These are phyloP conservation scores for Fomitopsis pinicola DNA, from an alignment of 1,284 basidiomycete genomes.

Conservation along the genomic window DNA sequence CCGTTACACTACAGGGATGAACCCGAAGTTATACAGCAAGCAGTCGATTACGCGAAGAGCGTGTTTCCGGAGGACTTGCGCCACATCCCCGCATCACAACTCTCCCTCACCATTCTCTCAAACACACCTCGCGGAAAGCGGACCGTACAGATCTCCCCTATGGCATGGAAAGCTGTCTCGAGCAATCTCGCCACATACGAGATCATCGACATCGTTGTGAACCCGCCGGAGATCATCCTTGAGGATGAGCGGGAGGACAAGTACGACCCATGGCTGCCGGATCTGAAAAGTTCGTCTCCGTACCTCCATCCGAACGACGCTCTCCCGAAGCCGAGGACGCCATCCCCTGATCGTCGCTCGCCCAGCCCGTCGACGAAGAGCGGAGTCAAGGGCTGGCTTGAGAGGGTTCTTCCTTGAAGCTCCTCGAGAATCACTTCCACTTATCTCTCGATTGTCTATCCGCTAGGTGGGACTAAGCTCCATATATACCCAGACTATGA, in stretches of 20 bases:
- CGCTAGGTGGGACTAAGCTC: too few species aligned
- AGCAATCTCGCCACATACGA: conserved; percentile 45
- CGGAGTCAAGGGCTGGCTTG: not conserved
- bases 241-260: conserved; percentile 8
- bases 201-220: conserved; percentile 45
- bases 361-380: not conserved
- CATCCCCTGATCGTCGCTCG: not conserved
- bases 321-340: not conserved
- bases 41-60: conserved; percentile 45
- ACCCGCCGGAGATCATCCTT: conserved; percentile 9
- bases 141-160: conserved; percentile 47
- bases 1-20: not conserved
- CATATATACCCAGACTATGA: too few species aligned
- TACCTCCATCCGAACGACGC: not conserved
- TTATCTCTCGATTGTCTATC: too few species aligned
- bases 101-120: conserved; percentile 42
- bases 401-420: not conserved
- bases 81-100: conserved; percentile 33
- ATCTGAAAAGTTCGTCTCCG: not conserved
- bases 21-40: conserved; percentile 37
- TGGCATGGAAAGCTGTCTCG: conserved; percentile 50
- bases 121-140: conserved; percentile 28
- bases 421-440: too few species aligned
- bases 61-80: conserved; percentile 45
- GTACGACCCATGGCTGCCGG: conserved; percentile 6